Evolutionary conservation across 2,329 filamentous ascomycete genomes (phyloP), one percentile per base, ranked within the genome.

Genomic region (Bipolaris gigantea): DNA sequence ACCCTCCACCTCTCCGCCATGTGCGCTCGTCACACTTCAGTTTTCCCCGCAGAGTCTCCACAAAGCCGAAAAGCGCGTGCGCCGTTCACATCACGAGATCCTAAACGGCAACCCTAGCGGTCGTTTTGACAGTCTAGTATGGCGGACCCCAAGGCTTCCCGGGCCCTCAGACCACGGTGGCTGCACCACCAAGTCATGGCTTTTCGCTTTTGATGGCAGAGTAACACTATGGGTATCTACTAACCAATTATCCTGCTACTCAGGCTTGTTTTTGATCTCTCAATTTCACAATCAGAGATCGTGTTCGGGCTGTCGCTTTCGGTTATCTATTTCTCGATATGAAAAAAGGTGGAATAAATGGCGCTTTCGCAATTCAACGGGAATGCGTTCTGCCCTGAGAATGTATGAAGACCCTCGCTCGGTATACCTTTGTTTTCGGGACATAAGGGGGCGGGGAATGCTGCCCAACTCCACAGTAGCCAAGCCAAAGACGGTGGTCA

Each of bases 21-120:
- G 59, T 59, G 54, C 45, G 27, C 46, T 34, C 41, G 58, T 63
- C 60, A 63, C 56, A 63, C 60, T 39, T 41, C 56, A 48, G 35
- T 46, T 44, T 44, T 48, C 47, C 34, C 45, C 39, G 46, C 43
- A 35, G 42, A 41, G 41, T 48, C 47, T 39, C 42, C 39, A 51
- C 43, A 5, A 10, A 33, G 19, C 21, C 34, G 30, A 16, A 47
- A 58, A 44, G 50, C 52, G 50, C 46, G 48, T 60, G 53, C 50
- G 44, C 53, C 44, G 30, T 45, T n/a, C 30, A 44, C 50, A 48
- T 51, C 45, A 50, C 45, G 47, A 49, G 53, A 46, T 50, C 48
- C 48, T 21, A 36, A 61, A 39, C 39, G 46, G 48, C 46, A 42
- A 55, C 41, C 33, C 38, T 38, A 43, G 51, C 23, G 44, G 39